A percentile compares a stretch with the other conserved stretches of the same genome.
phyloP scores from a whole-genome alignment of 345 rosid genomes.

The Eucalyptus regnans region DNA sequence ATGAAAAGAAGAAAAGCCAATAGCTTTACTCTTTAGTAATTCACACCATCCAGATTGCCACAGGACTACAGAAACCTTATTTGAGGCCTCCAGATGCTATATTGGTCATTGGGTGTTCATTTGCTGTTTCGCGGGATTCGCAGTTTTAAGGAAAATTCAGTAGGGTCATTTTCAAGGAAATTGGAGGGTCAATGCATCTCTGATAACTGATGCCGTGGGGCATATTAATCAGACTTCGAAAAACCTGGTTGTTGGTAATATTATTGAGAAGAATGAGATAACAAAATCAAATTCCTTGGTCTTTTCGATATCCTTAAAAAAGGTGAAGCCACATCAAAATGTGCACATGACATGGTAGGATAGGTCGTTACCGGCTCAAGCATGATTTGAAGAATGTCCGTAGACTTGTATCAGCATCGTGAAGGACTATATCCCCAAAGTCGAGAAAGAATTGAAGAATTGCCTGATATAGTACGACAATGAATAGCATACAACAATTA shows the following conservation, averaged over 20 bases:
- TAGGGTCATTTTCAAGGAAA: neutral
- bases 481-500: neutral
- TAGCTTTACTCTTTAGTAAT: neutral
- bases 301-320: neutral
- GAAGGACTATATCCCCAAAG: conserved; percentile 78
- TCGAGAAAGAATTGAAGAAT: conserved; percentile 86
- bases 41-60: neutral
- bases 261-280: neutral
- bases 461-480: conserved; percentile 19
- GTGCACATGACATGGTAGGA: neutral
- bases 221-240: neutral
- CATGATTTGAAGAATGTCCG: conserved; percentile 66
- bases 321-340: neutral
- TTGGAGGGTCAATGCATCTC: neutral
- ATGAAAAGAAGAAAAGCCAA: neutral
- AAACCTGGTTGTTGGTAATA: neutral
- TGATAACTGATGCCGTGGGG: neutral
- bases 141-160: neutral
- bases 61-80: neutral
- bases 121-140: neutral
- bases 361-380: conserved; percentile 65
- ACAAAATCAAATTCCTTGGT: neutral
- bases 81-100: neutral
- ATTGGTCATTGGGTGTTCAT: neutral
- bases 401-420: conserved; percentile 88